Evolutionary conservation across 805 yeast species (phyloP), one percentile per base, ranked within the genome.

Genomic region (Jamesozyma gamospora): DNA sequence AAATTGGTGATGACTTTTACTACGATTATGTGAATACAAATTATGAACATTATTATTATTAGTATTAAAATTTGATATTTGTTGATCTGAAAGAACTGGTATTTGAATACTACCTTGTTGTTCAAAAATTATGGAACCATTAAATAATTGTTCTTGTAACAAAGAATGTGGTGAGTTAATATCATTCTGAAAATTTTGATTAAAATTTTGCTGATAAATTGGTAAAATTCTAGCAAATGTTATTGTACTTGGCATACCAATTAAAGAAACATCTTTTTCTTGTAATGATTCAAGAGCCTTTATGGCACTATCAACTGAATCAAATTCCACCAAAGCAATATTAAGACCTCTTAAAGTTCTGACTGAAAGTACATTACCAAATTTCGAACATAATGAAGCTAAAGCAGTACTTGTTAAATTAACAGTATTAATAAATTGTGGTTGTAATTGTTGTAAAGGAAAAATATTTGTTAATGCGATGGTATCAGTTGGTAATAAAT

Each of bases 211-310:
- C 42, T 50, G 46, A 39, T 53, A 55, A 46, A 48, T 51, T 25
- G 62, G 71, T 50, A 58, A 50, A 28, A 85, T 73, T 54, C 80
- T 82, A 4, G 96, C 96, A 69, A 85, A 92, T 0, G 92, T 82
- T 29, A 86, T 84, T 28, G 75, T 66, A 54, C 88, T 74, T 14
- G 80, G 75, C 21, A 73, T 69, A 3, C 94, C 95, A 2, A 88
- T 82, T 41, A 78, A 72, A 3, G 64, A 56, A 32, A 90, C 66
- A 53, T 88, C 96, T 48, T 79, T 77, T 47, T 85, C 94, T 52
- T 82, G 85, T 53, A 88, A 71, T 36, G 71, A 75, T n/a, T 85
- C 82, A 53, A 79, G 77, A 39, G 95, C 85, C 33, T 69, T 71
- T 70, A 84, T 77, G 9, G 98, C 94, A 26, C 75, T 65, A 37